Base-by-base conservation (phyloP, 495 filamentous ascomycete genomes). In the Aspergillus homomorphus region DNA sequence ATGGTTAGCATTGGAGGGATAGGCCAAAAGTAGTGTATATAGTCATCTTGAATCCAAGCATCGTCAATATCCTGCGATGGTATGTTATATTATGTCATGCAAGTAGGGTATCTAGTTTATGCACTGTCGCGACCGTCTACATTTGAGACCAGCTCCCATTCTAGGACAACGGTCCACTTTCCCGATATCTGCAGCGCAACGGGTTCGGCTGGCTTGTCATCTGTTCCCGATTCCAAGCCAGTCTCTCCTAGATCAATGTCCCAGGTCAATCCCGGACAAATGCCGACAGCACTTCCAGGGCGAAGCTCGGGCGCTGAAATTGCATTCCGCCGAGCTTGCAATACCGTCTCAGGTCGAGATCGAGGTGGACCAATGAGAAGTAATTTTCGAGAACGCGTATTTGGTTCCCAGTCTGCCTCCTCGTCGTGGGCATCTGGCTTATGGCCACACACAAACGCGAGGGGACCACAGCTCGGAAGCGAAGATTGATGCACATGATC, bases 151-250 rank as follows among this genome's bases (percentile, higher is more conserved):
- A 75, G 21, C 44, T 75, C 72, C 76, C 76, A 78, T 54, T 78
- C 73, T 66, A 75, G 70, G n/a, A 61, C 69, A 26, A 78, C 66
- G 12, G 71, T 60, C 74, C 76, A 78, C 38, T 56, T 65, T 16
- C 60, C 61, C 21, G 26, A 20, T 38, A 28, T 20, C 2, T 38
- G 26, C 2, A 51, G 9, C 14, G 53, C 2, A 22, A 9, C 41
- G 18, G 15, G 20, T 20, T 43, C n/a, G 42, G 44, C 20, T 20
- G 24, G 22, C 12, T 58, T 38, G 18, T 61, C 54, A 3, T 16
- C 0, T 10, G 20, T 50, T 45, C 28, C 42, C 58, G 33, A 16
- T 28, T 10, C 19, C 19, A 30, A 23, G 38, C 42, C 33, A 16
- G 18, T 12, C 46, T 22, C 38, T 2, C 54, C 50, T 19, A 74